Conservation (phyloP, 1,284 basidiomycete species). For the Trichosporon sp. region DNA sequence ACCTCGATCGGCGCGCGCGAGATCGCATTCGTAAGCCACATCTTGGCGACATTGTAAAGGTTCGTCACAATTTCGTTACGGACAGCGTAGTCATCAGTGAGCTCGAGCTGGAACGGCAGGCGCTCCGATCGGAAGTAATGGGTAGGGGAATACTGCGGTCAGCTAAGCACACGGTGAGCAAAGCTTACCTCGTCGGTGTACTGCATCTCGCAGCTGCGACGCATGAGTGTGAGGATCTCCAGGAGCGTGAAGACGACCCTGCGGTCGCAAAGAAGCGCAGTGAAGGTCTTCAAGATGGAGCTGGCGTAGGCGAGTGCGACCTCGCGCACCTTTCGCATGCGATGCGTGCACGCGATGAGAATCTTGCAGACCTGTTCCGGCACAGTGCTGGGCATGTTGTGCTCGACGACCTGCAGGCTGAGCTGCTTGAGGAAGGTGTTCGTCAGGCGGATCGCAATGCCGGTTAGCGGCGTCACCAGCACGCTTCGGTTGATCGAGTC, state of each 20-base stretch:
- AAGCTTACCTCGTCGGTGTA: slow-evolving; percentile 75
- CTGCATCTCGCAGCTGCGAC: slow-evolving; percentile 85
- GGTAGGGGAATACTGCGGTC: slow-evolving; percentile 71
- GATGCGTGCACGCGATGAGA: slow-evolving; percentile 76
- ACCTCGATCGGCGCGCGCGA: slow-evolving; percentile 85
- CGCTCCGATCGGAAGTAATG: slow-evolving; percentile 79
- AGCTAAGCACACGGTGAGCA: not conserved
- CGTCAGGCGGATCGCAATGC: slow-evolving; percentile 75
- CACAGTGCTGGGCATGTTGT: slow-evolving; percentile 69
- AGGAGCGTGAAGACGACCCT: slow-evolving; percentile 82
- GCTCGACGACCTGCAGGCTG: slow-evolving; percentile 68
- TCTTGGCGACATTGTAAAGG: slow-evolving; percentile 67
- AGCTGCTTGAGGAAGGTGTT: slow-evolving; percentile 60
- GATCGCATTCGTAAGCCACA: slow-evolving; percentile 81
- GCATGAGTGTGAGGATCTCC: slow-evolving; percentile 84
- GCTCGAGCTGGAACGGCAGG: slow-evolving; percentile 67
- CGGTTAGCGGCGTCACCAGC: slow-evolving; percentile 67
- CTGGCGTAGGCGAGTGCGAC: slow-evolving; percentile 79
- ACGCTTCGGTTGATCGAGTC: slow-evolving; percentile 70
- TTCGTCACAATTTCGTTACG: slow-evolving; percentile 78
- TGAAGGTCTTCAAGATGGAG: slow-evolving; percentile 84
- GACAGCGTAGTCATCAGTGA: slow-evolving; percentile 81
- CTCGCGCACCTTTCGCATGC: slow-evolving; percentile 73
- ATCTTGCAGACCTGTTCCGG: slow-evolving; percentile 71
- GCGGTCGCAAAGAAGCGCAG: slow-evolving; percentile 87